Evolutionary conservation across 176 grass and related monocot species (phyloP).

Genomic region (Secale cereale): DNA sequence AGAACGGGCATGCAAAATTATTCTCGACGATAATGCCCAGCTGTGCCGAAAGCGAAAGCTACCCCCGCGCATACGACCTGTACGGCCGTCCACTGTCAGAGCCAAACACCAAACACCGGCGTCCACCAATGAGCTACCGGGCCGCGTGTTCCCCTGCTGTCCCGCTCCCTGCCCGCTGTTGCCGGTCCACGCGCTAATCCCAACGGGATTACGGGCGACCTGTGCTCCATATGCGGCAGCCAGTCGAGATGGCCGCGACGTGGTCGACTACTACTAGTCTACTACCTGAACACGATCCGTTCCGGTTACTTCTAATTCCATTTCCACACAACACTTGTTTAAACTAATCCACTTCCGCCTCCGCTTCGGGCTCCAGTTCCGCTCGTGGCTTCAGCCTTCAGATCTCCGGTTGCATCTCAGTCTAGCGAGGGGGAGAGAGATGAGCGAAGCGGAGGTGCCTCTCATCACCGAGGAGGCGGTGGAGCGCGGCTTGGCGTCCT

Average conservation of each 20-base stretch:
- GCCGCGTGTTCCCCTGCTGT: too few species aligned
- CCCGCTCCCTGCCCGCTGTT: not conserved
- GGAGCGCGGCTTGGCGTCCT: constrained; percentile 14
- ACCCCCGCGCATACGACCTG: not conserved
- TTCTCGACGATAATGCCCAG: not conserved
- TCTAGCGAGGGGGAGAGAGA: not conserved
- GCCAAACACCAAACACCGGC: not conserved
- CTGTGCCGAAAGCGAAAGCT: constrained; percentile 26
- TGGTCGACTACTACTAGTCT: constrained; percentile 8
- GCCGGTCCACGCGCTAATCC: not conserved
- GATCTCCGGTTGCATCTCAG: constrained; percentile 21
- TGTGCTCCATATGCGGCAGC: not conserved
- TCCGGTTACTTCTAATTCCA: not conserved
- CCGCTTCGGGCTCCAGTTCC: not conserved
- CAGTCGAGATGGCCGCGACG: not conserved
- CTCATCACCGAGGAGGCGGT: constrained; percentile 49
- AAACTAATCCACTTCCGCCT: constrained; percentile 3
- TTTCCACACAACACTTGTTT: not conserved
- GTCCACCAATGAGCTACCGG: not conserved
- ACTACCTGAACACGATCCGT: not conserved
- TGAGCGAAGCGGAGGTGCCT: constrained; percentile 38
- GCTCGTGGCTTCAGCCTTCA: constrained; percentile 11
- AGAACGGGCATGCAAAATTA: too few species aligned
- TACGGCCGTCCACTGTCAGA: not conserved
- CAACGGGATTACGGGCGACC: constrained; percentile 6